Conservation (phyloP, 192 early-diverging fungal species). For the Gaertneriomyces sp. region DNA sequence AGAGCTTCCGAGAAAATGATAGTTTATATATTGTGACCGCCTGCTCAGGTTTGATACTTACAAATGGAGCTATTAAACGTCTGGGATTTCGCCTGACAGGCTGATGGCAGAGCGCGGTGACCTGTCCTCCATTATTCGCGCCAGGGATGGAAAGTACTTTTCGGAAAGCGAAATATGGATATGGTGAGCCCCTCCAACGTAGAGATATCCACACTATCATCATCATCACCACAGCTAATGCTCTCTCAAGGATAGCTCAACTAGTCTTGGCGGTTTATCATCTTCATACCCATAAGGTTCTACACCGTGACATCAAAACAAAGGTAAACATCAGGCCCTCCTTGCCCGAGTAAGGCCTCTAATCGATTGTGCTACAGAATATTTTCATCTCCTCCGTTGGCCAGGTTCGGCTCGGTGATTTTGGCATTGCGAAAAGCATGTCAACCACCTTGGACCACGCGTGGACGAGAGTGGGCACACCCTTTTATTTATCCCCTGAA, state of each 20-base stretch:
- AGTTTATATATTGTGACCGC: conserved; percentile 1
- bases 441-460: neutral
- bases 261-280: conserved; percentile 11
- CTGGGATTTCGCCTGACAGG: neutral
- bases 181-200: neutral
- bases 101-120: conserved; percentile 10
- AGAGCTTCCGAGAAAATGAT: conserved; percentile 7
- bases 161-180: conserved; percentile 13
- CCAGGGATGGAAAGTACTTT: neutral
- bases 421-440: conserved; percentile 5
- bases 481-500: conserved; percentile 20
- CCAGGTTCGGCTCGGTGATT: conserved; percentile 16
- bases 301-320: conserved; percentile 21
- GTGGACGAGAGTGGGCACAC: conserved; percentile 14
- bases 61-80: neutral
- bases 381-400: conserved; percentile 11
- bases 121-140: conserved; percentile 1
- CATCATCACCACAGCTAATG: neutral
- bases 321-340: conserved; percentile 6
- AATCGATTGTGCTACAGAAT: conserved; percentile 5
- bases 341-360: neutral
- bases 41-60: neutral
- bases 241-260: conserved; percentile 5
- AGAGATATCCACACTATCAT: neutral
- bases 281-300: conserved; percentile 9